Percentiles rank a stretch among this genome's conserved stretches.
Conservation (phyloP, 305 asterid species). For the Fraxinus velutina region DNA sequence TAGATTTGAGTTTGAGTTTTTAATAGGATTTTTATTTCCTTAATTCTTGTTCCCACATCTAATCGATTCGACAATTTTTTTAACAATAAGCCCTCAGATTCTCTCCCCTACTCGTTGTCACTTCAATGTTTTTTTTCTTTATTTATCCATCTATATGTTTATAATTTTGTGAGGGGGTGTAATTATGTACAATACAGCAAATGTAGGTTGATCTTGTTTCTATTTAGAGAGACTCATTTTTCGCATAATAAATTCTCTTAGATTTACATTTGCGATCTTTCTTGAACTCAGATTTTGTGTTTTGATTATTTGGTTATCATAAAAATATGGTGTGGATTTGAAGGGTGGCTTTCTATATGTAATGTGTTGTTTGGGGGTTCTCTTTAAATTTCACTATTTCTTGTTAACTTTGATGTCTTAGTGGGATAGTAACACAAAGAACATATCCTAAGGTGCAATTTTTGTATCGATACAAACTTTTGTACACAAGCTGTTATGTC, state of each 20-base stretch:
- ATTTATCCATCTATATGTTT: slow-evolving; percentile 8
- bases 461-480: not conserved
- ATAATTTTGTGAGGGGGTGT: not conserved
- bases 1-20: slow-evolving; percentile 16
- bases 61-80: slow-evolving; percentile 38
- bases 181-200: not conserved
- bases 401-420: slow-evolving; percentile 47
- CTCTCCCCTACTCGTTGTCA: slow-evolving; percentile 15
- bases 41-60: slow-evolving; percentile 24
- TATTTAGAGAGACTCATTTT: slow-evolving; percentile 29
- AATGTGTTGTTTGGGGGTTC: slow-evolving; percentile 12
- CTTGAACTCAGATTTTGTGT: slow-evolving; percentile 29
- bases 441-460: slow-evolving; percentile 36
- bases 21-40: slow-evolving; percentile 1
- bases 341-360: slow-evolving; percentile 37
- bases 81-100: slow-evolving; percentile 38
- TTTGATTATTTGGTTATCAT: slow-evolving; percentile 41
- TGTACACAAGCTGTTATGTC: not conserved
- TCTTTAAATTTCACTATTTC: slow-evolving; percentile 33
- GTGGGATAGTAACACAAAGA: slow-evolving; percentile 55
- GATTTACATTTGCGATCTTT: slow-evolving; percentile 39
- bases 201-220: slow-evolving; percentile 35
- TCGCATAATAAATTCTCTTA: slow-evolving; percentile 8
- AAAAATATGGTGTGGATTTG: slow-evolving; percentile 36
- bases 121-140: slow-evolving; percentile 8